Evolutionary conservation across 306 rosid genomes (phyloP), one percentile per base, ranked within the genome.

Genomic region (Acacia acuminata): DNA sequence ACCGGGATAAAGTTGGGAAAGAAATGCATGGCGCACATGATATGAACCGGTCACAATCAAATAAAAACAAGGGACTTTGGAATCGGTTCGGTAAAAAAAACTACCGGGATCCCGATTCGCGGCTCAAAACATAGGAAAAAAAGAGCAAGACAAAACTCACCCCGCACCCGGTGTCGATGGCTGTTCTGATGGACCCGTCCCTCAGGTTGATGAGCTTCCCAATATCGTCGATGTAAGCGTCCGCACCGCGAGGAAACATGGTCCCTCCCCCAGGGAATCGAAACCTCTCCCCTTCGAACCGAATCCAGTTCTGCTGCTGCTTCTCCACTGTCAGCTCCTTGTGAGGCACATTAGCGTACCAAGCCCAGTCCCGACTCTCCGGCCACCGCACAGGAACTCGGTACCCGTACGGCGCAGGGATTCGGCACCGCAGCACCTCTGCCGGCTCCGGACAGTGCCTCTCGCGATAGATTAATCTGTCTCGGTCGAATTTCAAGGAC

Each of bases 151-250:
- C 22, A 65, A 11, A 19, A 86, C 97, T 43, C 90, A 96, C 99
- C 93, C 99, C 99, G 51, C 99, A 96, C 42, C 99, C 99, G 71
- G 98, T 96, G 53, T 96, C 99, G 25, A 96, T 86, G 89, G 99
- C 98, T 81, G 99, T 96, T 78, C 99, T 81, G 67, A 96, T 77
- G 4, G 94, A 89, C 11, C 99, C 98, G 19, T 90, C 97, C 14
- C 65, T 8, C 8, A 96, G 92, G 77, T 94, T 86, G 51, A 96
- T 90, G 74, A 92, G 25, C 78, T 84, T 90, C 1, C 92, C 98
- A 24, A 96, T 89, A 6, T 92, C 97, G 38, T 94, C 92, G 10
- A 96, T 94, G 82, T 96, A 96, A 0, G 92, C 93, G 32, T 84
- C 81, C 0, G 99, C 99, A 63, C 99, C 99, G 9, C 81, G 87